A percentile compares a stretch with the other conserved stretches of the same genome.
phyloP scores from a whole-genome alignment of 306 rosid genomes.

The Heteromeles arbutifolia region DNA sequence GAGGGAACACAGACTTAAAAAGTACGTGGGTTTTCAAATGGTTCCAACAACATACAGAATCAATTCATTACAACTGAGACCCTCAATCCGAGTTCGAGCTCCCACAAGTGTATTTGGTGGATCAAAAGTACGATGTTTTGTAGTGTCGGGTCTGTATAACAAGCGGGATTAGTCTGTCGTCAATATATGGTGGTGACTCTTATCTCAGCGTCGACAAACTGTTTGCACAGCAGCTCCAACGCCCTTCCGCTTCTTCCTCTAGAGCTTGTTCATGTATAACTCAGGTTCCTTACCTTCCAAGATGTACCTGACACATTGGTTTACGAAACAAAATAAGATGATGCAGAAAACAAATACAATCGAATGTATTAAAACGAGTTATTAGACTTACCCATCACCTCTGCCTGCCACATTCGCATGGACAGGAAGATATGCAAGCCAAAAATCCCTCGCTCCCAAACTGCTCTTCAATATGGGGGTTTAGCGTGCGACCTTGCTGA shows the following conservation, averaged over 20 bases:
- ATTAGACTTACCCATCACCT: conserved; percentile 30
- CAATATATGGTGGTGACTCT: too few species aligned
- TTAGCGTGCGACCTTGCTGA: conserved; percentile 26
- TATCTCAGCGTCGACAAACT: neutral
- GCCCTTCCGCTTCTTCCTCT: conserved; percentile 59
- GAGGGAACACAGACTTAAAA: too few species aligned
- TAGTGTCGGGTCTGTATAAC: too few species aligned
- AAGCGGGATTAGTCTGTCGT: too few species aligned
- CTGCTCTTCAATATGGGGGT: conserved; percentile 34
- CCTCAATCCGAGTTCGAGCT: too few species aligned
- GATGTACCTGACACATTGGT: conserved; percentile 37
- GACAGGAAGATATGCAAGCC: conserved; percentile 36
- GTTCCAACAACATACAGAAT: too few species aligned
- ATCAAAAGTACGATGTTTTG: too few species aligned
- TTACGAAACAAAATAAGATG: neutral
- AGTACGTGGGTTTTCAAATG: too few species aligned
- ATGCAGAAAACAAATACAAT: neutral
- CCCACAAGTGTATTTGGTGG: too few species aligned
- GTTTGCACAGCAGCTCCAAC: conserved; percentile 32
- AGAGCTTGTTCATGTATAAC: conserved; percentile 61
- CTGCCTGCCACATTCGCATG: conserved; percentile 29
- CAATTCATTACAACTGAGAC: too few species aligned
- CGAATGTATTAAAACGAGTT: neutral
- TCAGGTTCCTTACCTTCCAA: conserved; percentile 70
- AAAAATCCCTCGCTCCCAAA: conserved; percentile 27